Evolutionary conservation across 352 stramenopile species (phyloP), one percentile per base, ranked within the genome.

Genomic region (Phytophthora melonis): DNA sequence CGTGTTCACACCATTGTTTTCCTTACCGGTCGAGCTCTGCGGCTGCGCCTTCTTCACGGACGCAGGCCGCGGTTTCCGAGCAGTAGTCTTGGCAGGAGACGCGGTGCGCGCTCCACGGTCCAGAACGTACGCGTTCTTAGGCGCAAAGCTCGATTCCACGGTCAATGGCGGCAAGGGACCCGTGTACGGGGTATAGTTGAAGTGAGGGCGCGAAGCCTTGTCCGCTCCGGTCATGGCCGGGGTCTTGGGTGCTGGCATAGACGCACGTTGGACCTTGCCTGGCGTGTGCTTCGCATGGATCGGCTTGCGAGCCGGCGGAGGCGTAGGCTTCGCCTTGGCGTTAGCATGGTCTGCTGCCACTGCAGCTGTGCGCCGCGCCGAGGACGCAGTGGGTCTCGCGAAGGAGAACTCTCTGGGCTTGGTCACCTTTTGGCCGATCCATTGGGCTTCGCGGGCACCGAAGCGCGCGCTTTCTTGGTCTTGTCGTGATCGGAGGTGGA

Each of bases 131-230:
- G 74, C 73, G 21, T 75, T 76, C 58, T 86, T 88, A 7, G 86
- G 84, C 21, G 86, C 81, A 77, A 91, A 93, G 16, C 83, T 73
- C 18, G 86, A 89, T n/a, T 92, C 81, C 3, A 87, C 84, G 11
- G 78, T 77, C 66, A 84, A 84, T 14, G 83, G 72, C 16, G 87
- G 87, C 58, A 94, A 58, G 3, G 84, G 86, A 1, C 87, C 87
- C 39, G 63, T 86, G 72, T 94, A 90, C n/a, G 87, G 87, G 61
- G 85, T 93, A 74, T 91, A 94, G 56, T 23, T 66, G 34, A 68
- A 75, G 41, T 79, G 72, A 39, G 61, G n/a, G 25, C 74, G 70
- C 11, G 57, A 63, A 16, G 56, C 32, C 41, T 78, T 77, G 16
- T 75, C 52, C 9, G 21, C 36, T 41, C 25, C 58, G 11, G 45